Base-by-base conservation (phyloP, 2,329 filamentous ascomycete species). In the Lecanicillium sp. region DNA sequence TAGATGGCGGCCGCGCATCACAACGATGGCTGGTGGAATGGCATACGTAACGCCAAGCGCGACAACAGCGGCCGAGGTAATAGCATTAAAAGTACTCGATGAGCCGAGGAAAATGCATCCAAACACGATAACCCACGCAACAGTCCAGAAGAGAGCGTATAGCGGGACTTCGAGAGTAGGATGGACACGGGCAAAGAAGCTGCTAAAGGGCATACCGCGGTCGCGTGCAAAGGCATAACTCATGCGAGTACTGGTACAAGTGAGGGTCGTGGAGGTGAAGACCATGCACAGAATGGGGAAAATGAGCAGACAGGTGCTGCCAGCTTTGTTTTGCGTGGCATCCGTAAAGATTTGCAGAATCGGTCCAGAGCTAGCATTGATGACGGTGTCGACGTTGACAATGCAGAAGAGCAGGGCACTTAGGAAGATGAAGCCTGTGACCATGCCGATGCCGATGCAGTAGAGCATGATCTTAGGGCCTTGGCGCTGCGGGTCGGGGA, bases 11-110 rank as follows among this genome's bases (percentile, higher is more conserved):
- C 29, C 29, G 11, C 29, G 29, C 6, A 30, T 5, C 8, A 30
- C 29, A 30, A 87, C 84, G 47, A 88, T 76, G 1, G 72, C 66
- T 33, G 85, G 74, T 0, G 84, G 84, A 27, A 88, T 83, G 4
- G 74, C 83, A 48, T 88, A 88, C 4, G 79, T 80, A 5, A 88
- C 62, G 6, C 80, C 77, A 0, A 88, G 68, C 2, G 82, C 74
- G 5, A 87, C 81, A 0, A 88, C 83, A 0, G 80, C 81, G 0
- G 80, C 75, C 0, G 79, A 76, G 1, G 82, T 70, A 47, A 85
- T 83, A 9, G 81, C 81, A 29, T 82, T 84, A 59, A 86, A 85
- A 0, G 82, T 80, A 43, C 71, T 59, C 15, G 11, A 9, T 2
- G 78, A 83, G 1, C 80, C 81, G 3, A 87, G 66, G 55, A 84